Conservation (phyloP, 768 basidiomycete species). For the Macrolepiota albuminosa region DNA sequence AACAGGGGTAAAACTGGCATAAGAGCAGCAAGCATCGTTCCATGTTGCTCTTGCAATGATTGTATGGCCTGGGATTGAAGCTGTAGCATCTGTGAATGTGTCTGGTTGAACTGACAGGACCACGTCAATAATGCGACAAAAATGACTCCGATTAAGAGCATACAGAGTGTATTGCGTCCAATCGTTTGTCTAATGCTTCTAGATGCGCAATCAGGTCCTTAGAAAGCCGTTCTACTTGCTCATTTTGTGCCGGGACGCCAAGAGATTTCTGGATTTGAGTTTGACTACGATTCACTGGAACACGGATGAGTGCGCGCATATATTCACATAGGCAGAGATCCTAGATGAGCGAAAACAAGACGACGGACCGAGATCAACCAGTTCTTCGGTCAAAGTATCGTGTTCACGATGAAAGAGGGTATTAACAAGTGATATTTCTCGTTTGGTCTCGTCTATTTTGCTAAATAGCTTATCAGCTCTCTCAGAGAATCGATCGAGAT, state of each 20-base stretch:
- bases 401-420: conserved; percentile 56
- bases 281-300: conserved; percentile 59
- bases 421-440: conserved; percentile 49
- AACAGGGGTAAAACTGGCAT: conserved; percentile 57
- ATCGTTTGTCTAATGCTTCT: conserved; percentile 45
- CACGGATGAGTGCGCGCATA: conserved; percentile 7
- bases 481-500: conserved; percentile 62
- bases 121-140: background rate
- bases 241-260: conserved; percentile 51
- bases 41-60: conserved; percentile 59
- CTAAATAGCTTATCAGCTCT: conserved; percentile 49
- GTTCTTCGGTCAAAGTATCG: conserved; percentile 50
- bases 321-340: conserved; percentile 8
- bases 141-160: background rate
- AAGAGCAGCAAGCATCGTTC: conserved; percentile 47
- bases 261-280: conserved; percentile 53
- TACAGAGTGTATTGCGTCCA: conserved; percentile 54
- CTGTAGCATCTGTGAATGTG: conserved; percentile 42
- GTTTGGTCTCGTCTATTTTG: conserved; percentile 46
- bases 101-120: conserved; percentile 39
- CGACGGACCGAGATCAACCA: conserved; percentile 50
- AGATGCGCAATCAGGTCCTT: conserved; percentile 38
- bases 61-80: conserved; percentile 53
- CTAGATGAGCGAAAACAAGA: conserved; percentile 2
- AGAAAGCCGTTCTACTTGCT: conserved; percentile 32